Evolutionary conservation across 495 filamentous ascomycete genomes (phyloP).

Genomic region (Aspergillus olivimuriae): DNA sequence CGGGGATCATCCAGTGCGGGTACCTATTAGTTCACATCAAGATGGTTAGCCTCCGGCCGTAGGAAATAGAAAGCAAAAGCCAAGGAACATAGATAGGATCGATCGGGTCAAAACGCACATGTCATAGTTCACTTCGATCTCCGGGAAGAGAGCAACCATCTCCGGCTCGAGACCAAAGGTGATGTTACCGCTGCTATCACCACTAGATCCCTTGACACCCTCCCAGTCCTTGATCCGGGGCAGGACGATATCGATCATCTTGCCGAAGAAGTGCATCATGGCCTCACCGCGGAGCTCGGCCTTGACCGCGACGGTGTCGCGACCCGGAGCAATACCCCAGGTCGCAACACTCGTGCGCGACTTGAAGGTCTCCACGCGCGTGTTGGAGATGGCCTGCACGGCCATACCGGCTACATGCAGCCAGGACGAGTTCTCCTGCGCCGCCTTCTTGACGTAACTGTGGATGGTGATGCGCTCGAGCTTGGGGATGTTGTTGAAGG

Average conservation of each 20-base stretch:
- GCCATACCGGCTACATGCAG: slow-evolving; percentile 77
- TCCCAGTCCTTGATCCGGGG: slow-evolving; percentile 93
- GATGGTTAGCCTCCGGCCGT: slow-evolving; percentile 8
- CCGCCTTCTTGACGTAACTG: slow-evolving; percentile 56
- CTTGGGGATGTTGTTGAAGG: slow-evolving; percentile 78
- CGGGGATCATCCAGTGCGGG: slow-evolving; percentile 88
- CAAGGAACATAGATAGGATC: not conserved
- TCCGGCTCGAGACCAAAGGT: slow-evolving; percentile 68
- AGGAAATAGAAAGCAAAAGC: not conserved
- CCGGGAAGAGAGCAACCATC: slow-evolving; percentile 75
- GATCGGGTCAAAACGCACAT: slow-evolving; percentile 51
- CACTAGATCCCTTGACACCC: slow-evolving; percentile 67
- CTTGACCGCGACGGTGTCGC: slow-evolving; percentile 53
- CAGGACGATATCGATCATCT: slow-evolving; percentile 79
- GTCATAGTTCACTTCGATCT: slow-evolving; percentile 87
- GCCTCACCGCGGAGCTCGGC: slow-evolving; percentile 67
- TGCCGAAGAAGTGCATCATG: slow-evolving; percentile 83
- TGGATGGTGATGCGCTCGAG: slow-evolving; percentile 76
- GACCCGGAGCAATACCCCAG: slow-evolving; percentile 52
- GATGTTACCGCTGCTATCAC: slow-evolving; percentile 85
- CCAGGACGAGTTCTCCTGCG: slow-evolving; percentile 56
- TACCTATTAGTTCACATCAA: slow-evolving; percentile 42
- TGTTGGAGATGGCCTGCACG: slow-evolving; percentile 78
- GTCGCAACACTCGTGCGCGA: slow-evolving; percentile 59
- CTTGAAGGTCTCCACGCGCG: slow-evolving; percentile 61